These are phyloP conservation scores for Glycine latifolia DNA, from an alignment of 306 rosid genomes.

Conservation along the genomic window DNA sequence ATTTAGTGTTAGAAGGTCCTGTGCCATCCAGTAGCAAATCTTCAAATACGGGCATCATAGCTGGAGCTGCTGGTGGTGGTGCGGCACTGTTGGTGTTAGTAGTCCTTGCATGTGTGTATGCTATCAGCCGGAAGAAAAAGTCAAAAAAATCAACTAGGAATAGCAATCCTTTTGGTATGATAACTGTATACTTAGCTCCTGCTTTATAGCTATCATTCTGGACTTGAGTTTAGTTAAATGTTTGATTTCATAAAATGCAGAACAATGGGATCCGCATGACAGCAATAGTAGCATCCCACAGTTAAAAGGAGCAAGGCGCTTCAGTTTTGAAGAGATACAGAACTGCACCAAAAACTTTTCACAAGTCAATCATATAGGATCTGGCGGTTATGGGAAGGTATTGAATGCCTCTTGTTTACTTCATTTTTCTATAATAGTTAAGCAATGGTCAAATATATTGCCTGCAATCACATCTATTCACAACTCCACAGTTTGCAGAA, in stretches of 20 bases:
- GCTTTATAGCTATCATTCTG: conserved; percentile 5
- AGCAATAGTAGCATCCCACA: conserved; percentile 56
- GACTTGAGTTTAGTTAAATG: conserved; percentile 21
- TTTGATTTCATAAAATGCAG: conserved; percentile 54
- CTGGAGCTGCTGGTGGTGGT: conserved; percentile 78
- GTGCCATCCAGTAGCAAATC: conserved; percentile 45
- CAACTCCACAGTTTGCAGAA: background rate
- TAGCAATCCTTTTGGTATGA: conserved; percentile 58
- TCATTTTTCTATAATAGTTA: conserved; percentile 9
- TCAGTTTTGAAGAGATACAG: conserved; percentile 75
- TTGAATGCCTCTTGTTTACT: conserved; percentile 29
- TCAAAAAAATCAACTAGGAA: conserved; percentile 53
- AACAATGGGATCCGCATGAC: conserved; percentile 54
- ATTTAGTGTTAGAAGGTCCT: conserved; percentile 27
- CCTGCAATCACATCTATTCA: conserved; percentile 21
- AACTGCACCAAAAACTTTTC: conserved; percentile 61
- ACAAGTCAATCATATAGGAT: conserved; percentile 44
- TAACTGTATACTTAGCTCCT: conserved; percentile 13
- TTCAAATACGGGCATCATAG: conserved; percentile 51
- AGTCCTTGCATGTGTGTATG: conserved; percentile 61
- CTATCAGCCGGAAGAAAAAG: conserved; percentile 58
- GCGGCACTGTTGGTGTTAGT: conserved; percentile 56
- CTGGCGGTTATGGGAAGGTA: conserved; percentile 90
- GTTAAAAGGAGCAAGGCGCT: conserved; percentile 71
- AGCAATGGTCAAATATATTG: background rate